A percentile compares a stretch with the other conserved stretches of the same genome.
phyloP scores from a whole-genome alignment of 495 filamentous ascomycete genomes.

The Hypoxylon subgilvum region DNA sequence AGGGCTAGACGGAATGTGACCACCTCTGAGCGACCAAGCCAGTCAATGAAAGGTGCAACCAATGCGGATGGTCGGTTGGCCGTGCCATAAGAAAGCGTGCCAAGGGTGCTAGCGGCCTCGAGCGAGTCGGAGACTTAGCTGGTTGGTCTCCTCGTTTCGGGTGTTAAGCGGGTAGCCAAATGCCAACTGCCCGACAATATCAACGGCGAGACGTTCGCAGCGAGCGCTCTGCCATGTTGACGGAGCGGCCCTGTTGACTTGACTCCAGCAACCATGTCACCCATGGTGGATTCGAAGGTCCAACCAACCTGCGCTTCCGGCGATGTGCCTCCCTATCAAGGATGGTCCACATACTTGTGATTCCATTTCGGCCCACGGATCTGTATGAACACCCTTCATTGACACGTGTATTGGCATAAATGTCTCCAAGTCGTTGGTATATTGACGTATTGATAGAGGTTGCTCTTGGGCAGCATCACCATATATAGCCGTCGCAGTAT shows the following conservation, averaged over 20 bases:
- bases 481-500: background rate
- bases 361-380: background rate
- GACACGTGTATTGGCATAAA: background rate
- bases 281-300: slow-evolving; percentile 22
- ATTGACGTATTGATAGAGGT: background rate
- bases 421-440: background rate
- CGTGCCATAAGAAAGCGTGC: background rate
- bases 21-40: background rate
- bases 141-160: slow-evolving; percentile 18
- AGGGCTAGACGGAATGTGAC: slow-evolving; percentile 1
- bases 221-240: slow-evolving; percentile 8
- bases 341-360: background rate
- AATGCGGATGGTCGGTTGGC: background rate
- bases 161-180: slow-evolving; percentile 25
- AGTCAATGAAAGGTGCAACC: background rate
- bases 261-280: slow-evolving; percentile 29
- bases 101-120: background rate
- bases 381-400: background rate
- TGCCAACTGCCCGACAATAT: slow-evolving; percentile 25
- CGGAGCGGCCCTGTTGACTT: slow-evolving; percentile 22
- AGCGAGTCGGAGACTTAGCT: background rate
- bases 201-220: slow-evolving; percentile 7
- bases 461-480: background rate
- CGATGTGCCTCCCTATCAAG: slow-evolving; percentile 3
- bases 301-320: slow-evolving; percentile 8